Percentiles rank a stretch among this genome's conserved stretches.
These are phyloP conservation scores for Candida buenavistaensis DNA, from an alignment of 1,139 yeast species.

Conservation along the genomic window DNA sequence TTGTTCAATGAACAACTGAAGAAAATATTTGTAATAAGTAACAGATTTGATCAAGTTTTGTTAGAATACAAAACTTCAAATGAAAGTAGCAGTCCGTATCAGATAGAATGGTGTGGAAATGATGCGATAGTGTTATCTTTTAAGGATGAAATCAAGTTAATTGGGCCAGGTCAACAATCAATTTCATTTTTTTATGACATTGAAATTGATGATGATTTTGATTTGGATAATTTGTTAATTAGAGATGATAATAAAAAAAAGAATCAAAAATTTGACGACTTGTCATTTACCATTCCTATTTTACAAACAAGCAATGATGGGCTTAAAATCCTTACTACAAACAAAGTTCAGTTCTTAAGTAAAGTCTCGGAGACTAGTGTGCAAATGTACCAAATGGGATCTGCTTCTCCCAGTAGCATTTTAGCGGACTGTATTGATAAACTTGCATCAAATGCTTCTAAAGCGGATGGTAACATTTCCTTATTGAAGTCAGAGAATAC, in stretches of 20 bases:
- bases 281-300: conserved; percentile 36
- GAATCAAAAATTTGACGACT: conserved; percentile 17
- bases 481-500: conserved; percentile 56
- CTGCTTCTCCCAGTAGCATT: conserved; percentile 80
- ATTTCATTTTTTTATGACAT: conserved; percentile 47
- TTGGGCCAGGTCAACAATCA: conserved; percentile 72
- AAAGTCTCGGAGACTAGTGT: conserved; percentile 61
- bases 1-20: conserved; percentile 46
- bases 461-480: conserved; percentile 73
- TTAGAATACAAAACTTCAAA: conserved; percentile 48
- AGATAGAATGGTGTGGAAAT: conserved; percentile 81
- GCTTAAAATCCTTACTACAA: conserved; percentile 58
- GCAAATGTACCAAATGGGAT: conserved; percentile 76
- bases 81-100: conserved; percentile 37
- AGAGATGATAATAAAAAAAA: conserved; percentile 12
- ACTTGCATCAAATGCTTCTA: conserved; percentile 67
- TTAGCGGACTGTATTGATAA: conserved; percentile 81
- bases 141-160: conserved; percentile 63
- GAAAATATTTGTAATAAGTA: conserved; percentile 54
- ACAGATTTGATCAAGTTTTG: conserved; percentile 51
- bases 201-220: conserved; percentile 34
- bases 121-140: conserved; percentile 70
- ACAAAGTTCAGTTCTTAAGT: conserved; percentile 61
- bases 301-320: conserved; percentile 68
- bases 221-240: conserved; percentile 21